These are phyloP conservation scores for Paraglomus brasilianum DNA, from an alignment of 192 early-diverging fungal genomes.

Conservation along the genomic window DNA sequence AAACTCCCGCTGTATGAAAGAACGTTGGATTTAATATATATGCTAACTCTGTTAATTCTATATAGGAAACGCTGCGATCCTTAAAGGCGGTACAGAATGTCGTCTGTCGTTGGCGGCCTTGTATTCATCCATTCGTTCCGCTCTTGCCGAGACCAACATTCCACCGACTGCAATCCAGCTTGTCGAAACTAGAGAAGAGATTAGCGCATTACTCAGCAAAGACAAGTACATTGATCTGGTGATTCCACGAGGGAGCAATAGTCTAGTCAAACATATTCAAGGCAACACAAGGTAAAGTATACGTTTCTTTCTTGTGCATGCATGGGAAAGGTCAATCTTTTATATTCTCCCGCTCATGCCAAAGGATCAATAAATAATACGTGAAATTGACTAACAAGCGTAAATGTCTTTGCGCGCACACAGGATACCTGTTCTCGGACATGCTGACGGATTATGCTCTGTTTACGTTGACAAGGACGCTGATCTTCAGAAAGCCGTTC, in stretches of 20 bases:
- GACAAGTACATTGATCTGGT: constrained; percentile 95
- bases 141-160: constrained; percentile 63
- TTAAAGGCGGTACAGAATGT: constrained; percentile 97
- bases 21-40: no score
- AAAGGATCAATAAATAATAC: background rate
- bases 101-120: constrained; percentile 76
- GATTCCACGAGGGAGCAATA: constrained; percentile 91
- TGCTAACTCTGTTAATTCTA: constrained; percentile 2
- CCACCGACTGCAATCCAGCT: constrained; percentile 79
- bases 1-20: no score
- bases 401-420: constrained; percentile 4
- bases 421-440: constrained; percentile 98
- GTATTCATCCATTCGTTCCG: constrained; percentile 72
- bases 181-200: constrained; percentile 87
- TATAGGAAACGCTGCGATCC: constrained; percentile 85
- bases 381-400: background rate
- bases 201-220: constrained; percentile 77
- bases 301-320: background rate
- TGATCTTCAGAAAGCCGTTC: constrained; percentile 73
- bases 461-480: constrained; percentile 84
- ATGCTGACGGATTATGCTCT: constrained; percentile 97
- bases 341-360: background rate
- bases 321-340: no score
- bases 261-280: constrained; percentile 88
- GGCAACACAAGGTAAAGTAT: constrained; percentile 75